Percentiles rank a stretch among this genome's conserved stretches.
Conservation (phyloP, 768 basidiomycete species). For the Russula emetica region DNA sequence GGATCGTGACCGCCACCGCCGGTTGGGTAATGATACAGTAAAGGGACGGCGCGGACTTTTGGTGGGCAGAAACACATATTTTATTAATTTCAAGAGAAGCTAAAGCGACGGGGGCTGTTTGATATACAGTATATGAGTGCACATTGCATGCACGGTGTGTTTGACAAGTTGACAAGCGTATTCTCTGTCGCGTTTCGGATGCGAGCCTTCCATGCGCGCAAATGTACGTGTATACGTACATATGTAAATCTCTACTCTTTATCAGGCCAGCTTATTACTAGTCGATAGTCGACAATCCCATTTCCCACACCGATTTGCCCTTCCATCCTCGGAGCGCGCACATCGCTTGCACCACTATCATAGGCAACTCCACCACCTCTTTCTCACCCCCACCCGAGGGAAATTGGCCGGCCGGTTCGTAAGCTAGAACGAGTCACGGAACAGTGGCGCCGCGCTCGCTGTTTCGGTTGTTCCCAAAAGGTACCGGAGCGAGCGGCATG, state of each 20-base stretch:
- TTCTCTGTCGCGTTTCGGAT: constrained; percentile 3
- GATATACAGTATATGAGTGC: neutral
- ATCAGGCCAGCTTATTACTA: neutral
- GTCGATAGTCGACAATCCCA: neutral
- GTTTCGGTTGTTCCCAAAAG: neutral
- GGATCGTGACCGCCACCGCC: neutral
- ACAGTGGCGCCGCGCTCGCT: neutral
- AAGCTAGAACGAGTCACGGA: neutral
- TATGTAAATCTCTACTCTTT: constrained; percentile 16
- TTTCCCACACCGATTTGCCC: neutral
- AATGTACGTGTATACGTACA: constrained; percentile 22
- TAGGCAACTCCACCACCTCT: neutral
- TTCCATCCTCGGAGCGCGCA: constrained; percentile 19
- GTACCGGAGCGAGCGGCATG: neutral
- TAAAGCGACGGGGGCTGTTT: neutral
- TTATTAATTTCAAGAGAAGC: no score
- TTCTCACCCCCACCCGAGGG: neutral
- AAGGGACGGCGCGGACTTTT: neutral
- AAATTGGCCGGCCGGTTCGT: neutral
- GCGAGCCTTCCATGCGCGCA: neutral
- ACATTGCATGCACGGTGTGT: neutral
- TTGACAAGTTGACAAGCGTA: neutral
- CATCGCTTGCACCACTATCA: neutral
- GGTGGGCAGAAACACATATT: neutral
- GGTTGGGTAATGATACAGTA: constrained; percentile 12